phyloP scores from a whole-genome alignment of 2,329 filamentous ascomycete species.

The Huntiella savannae region DNA sequence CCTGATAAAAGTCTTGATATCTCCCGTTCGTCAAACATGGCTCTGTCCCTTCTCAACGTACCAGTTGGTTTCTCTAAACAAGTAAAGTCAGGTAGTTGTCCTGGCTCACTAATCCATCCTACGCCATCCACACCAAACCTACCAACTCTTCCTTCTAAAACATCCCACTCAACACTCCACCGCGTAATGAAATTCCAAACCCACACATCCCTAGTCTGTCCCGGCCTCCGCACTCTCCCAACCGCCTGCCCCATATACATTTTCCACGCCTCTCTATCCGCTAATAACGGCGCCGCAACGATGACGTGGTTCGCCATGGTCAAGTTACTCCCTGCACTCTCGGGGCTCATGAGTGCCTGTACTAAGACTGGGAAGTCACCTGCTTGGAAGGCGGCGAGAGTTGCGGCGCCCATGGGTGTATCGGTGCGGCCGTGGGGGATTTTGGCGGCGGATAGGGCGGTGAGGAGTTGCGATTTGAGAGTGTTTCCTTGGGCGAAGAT shows the following conservation, averaged over 20 bases:
- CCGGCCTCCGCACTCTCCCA: conserved; percentile 22
- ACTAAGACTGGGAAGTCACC: conserved; percentile 16
- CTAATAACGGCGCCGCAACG: conserved; percentile 20
- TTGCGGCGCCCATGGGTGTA: neutral
- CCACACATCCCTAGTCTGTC: conserved; percentile 21
- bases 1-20: conserved; percentile 6
- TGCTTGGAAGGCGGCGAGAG: conserved; percentile 8
- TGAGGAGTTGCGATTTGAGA: conserved; percentile 15
- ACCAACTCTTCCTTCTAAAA: conserved; percentile 17
- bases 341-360: conserved; percentile 20
- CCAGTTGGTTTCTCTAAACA: neutral
- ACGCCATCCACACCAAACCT: neutral
- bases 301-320: conserved; percentile 25
- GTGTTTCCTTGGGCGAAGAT: conserved; percentile 21
- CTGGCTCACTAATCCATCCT: neutral
- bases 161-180: conserved; percentile 23
- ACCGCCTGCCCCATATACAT: conserved; percentile 22
- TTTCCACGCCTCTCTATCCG: conserved; percentile 18
- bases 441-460: neutral
- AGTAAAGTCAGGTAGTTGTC: neutral
- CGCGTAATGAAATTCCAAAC: conserved; percentile 23
- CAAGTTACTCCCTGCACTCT: conserved; percentile 24
- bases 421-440: conserved; percentile 6
- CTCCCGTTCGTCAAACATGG: conserved; percentile 10
- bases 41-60: neutral